Conservation (phyloP, 2,329 filamentous ascomycete genomes). For the Neonectria coccinea region DNA sequence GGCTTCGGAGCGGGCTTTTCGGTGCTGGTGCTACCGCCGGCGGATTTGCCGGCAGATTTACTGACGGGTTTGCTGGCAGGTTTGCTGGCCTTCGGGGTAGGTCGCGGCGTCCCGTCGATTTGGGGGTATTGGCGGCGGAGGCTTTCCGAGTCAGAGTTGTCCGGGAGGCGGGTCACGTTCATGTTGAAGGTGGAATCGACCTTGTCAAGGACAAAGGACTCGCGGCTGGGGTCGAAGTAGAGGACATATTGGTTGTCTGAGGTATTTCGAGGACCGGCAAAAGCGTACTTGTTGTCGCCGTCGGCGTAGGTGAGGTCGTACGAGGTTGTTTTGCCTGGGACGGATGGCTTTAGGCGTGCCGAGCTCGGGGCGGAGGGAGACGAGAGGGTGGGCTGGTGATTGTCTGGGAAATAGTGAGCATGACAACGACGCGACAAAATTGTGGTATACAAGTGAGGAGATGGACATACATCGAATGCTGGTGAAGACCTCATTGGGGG, state of each 20-base stretch:
- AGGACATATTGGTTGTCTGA: conserved; percentile 72
- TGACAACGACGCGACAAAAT: neutral
- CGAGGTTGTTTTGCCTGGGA: conserved; percentile 61
- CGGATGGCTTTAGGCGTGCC: conserved; percentile 64
- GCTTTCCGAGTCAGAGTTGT: conserved; percentile 71
- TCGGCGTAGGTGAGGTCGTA: conserved; percentile 68
- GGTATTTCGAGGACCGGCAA: conserved; percentile 68
- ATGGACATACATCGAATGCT: conserved; percentile 68
- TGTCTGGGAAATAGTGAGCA: conserved; percentile 59
- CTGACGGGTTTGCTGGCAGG: conserved; percentile 20
- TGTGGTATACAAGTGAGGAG: neutral
- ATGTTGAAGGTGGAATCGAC: conserved; percentile 87
- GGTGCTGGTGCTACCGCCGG: neutral
- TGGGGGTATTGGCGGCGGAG: conserved; percentile 76
- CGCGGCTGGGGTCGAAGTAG: conserved; percentile 79
- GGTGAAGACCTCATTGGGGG: conserved; percentile 69
- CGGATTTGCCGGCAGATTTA: conserved; percentile 35
- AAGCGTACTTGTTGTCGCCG: conserved; percentile 68
- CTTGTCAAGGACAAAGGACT: conserved; percentile 85
- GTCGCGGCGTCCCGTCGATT: conserved; percentile 56
- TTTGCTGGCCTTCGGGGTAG: conserved; percentile 31
- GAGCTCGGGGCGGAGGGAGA: conserved; percentile 61
- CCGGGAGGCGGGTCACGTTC: conserved; percentile 80
- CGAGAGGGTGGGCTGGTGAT: conserved; percentile 68
- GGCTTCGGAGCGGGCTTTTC: conserved; percentile 42